Base-by-base conservation (phyloP, 139 green algal species). In the Chlorella ohadii region DNA sequence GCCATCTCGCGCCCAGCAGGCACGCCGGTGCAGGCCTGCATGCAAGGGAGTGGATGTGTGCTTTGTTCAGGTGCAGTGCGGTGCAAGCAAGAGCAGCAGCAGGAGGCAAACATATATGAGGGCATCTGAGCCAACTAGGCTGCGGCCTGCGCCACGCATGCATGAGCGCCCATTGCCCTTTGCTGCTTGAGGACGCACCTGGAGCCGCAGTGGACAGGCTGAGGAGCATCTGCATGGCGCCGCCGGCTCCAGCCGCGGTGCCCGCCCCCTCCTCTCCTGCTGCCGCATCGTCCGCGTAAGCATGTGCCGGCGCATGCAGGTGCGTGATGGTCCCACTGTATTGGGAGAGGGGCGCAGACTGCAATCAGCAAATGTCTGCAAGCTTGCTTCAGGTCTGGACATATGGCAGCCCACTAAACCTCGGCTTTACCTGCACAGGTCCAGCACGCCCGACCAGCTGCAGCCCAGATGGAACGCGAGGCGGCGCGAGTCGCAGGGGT, bases 401-500 rank as follows among this genome's bases (percentile, higher is more conserved):
- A n/a, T n/a, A n/a, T n/a, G n/a, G n/a, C n/a, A n/a, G n/a, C n/a
- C n/a, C n/a, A n/a, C n/a, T n/a, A n/a, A n/a, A n/a, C n/a, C n/a
- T n/a, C n/a, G n/a, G n/a, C n/a, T n/a, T n/a, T n/a, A 59, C 51
- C 51, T 59, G 51, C 51, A 3, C 27, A 87, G 47, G 71, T 87
- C 41, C 27, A 87, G 77, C 56, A 84, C 86, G 28, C 82, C 86
- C 12, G 82, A 87, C 86, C 86, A 90, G 34, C 67, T 70, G 65
- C 82, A 85, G 39, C 63, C 75, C 51, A 90, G 65, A 71, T 90
- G 86, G 70, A 87, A 90, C 5, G 66, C 86, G 22, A 87, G 59
- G 25, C 86, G 72, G 23, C 79, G 34, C 2, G 66, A 27, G 39
- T 83, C 63, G 56, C 59, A 31, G 22, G 86, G 86, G 38, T 89